Base-by-base conservation (phyloP, 2,329 filamentous ascomycete species). In the Fusarium udum region DNA sequence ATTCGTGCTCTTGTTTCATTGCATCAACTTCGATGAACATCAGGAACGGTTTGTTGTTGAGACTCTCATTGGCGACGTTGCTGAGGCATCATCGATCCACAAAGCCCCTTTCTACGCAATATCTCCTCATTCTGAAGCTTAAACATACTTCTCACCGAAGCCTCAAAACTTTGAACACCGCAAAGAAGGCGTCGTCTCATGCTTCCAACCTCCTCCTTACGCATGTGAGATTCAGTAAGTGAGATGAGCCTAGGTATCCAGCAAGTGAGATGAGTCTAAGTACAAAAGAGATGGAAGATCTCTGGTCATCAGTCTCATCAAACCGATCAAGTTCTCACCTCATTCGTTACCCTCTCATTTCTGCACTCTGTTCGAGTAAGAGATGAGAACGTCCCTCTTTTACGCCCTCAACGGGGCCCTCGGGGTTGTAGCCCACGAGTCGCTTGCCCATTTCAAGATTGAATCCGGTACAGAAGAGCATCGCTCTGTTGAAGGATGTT, bases 381-480 rank as follows among this genome's bases (percentile, higher is more conserved):
- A 65, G 63, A 78, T 78, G 76, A 77, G 58, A 71, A 70, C 65
- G 43, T 65, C 76, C 60, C 65, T 78, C 69, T 71, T 78, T 71
- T 76, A 56, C 52, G 75, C 71, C 67, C 69, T 78, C 42, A 71
- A 77, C 45, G 76, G 76, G 16, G 75, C 75, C 20, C 61, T 78
- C 43, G 76, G 76, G 55, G 71, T 52, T 40, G 51, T 69, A 20
- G 76, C 76, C 66, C 69, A 75, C 58, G 74, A 78, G 31, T 76
- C 76, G 24, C 68, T 77, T 48, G 71, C 73, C 28, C 65, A 75
- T 72, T 74, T 77, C 62, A 75, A 75, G 26, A 31, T 61, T 7
- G 49, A 71, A 28, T 48, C 55, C 45, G 52, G 64, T 12, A 63
- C 64, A 28, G 65, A 67, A 26, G 67, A 61, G 22, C 57, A 73